Base-by-base conservation (phyloP, 768 basidiomycete species). In the Leccinum uliginosum region DNA sequence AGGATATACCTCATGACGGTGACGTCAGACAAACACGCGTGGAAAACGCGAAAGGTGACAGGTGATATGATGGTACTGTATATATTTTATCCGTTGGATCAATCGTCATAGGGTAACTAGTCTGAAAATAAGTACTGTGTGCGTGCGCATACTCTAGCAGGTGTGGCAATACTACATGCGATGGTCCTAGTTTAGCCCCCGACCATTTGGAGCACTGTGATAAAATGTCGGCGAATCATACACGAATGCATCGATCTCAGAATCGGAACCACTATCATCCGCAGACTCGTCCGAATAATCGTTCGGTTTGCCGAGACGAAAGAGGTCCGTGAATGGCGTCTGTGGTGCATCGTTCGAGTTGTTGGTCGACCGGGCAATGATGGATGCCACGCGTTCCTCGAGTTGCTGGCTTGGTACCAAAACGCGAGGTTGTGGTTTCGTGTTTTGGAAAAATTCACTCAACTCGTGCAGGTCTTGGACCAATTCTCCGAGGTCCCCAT, bases 321-420 rank as follows among this genome's bases (percentile, higher is more conserved):
- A 91, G 30, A 87, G 83, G 65, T 90, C 89, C 10, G 83, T 73
- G 73, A 89, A 89, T 3, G 89, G 89, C n/a, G 89, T 91, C 62
- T 85, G 85, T 2, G 89, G 89, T 17, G 80, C 73, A 62, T 86
- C 86, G 26, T 58, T 63, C 9, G 75, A 74, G 15, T 78, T 64
- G 46, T 80, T 62, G 47, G 83, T 86, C n/a, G 88, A 89, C 71
- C 89, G 88, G 35, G 89, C 89, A 23, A 91, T 80, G 61, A 91
- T 91, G 26, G 88, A 87, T 6, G 89, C 89, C 7, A 91, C 88
- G 15, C 86, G 82, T 45, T 88, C 89, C 69, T 90, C 89, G 4
- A 91, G 71, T 55, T 81, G 80, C 53, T 83, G 78, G 59, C 80
- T 84, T 1, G 83, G 86, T 43, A 79, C 58, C 51, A 76, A 68